Evolutionary conservation across 257 asterid species (phyloP), one percentile per base, ranked within the genome.

Genomic region (Solanum chiquidenum): DNA sequence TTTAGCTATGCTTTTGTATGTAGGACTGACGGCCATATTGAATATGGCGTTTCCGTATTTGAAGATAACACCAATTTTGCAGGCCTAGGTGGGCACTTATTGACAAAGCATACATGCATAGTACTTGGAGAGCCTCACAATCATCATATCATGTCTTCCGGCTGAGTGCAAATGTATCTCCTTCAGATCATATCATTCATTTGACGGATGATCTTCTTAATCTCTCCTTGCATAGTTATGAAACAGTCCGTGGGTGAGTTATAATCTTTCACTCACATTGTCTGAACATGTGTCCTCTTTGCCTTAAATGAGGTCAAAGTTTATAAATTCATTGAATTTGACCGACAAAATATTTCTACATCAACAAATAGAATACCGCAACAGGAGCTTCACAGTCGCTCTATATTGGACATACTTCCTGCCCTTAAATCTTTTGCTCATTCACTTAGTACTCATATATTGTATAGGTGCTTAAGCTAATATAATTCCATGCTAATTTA

Each of bases 101-200:
- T 31, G 99, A 97, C 95, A 96, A 97, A 93, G 93, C 98, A 49
- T 94, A 94, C 87, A 95, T 96, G 99, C 99, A 96, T 86, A 94
- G 91, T 90, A 96, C 98, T 84, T 97, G 99, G 99, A 94, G 99
- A 93, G 93, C 99, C 88, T 96, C 99, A 77, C 99, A 97, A 86
- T 91, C 99, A 83, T 92, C 98, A 68, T 95, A 93, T 94, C 98
- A 96, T 92, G 88, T 94, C 91, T 94, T 89, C 91, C 96, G 96
- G 60, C 88, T 91, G n/a, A 88, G 90, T 68, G 91, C 91, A 83
- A 94, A 92, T 88, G 46, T 90, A 52, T 88, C 90, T 88, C 99
- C 99, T 86, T 90, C 99, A 37, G 95, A 92, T 58, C 94, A 91
- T 83, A 92, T 94, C 90, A 83, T 90, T 71, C 92, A 91, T 75